Conservation (phyloP, 2,329 filamentous ascomycete genomes). For the Trichoderma sp. region DNA sequence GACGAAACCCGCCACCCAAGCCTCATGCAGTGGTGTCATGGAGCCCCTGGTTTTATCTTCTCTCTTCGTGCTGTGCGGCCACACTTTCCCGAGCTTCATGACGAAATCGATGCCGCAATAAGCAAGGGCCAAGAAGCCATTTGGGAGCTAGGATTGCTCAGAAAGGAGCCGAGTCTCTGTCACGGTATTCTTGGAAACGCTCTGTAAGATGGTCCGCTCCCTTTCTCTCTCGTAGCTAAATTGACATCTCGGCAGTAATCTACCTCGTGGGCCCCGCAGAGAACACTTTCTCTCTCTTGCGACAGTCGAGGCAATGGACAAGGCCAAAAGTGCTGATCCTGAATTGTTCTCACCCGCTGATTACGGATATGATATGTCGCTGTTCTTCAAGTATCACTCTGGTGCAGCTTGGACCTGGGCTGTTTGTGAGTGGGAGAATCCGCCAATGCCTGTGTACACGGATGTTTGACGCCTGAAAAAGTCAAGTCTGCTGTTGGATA, state of each 20-base stretch:
- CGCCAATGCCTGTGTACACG: slow-evolving; percentile 38
- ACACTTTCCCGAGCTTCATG: slow-evolving; percentile 54
- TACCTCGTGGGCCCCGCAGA: slow-evolving; percentile 34
- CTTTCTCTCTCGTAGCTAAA: background rate
- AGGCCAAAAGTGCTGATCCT: slow-evolving; percentile 33
- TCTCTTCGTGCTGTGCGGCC: slow-evolving; percentile 56
- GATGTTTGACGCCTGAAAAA: slow-evolving; percentile 24
- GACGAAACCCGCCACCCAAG: slow-evolving; percentile 32
- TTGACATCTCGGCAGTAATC: slow-evolving; percentile 26
- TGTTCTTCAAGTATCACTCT: slow-evolving; percentile 37
- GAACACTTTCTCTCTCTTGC: slow-evolving; percentile 60
- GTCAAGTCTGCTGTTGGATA: background rate
- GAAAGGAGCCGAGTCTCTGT: slow-evolving; percentile 64
- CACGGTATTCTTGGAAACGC: slow-evolving; percentile 66
- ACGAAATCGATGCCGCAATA: slow-evolving; percentile 53
- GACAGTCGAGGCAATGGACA: slow-evolving; percentile 54
- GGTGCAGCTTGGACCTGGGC: slow-evolving; percentile 42
- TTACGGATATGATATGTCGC: slow-evolving; percentile 34
- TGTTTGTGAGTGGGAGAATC: slow-evolving; percentile 34
- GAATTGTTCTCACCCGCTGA: slow-evolving; percentile 39
- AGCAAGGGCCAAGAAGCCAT: slow-evolving; percentile 51
- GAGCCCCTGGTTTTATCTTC: slow-evolving; percentile 60
- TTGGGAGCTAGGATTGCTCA: slow-evolving; percentile 57
- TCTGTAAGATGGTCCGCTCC: slow-evolving; percentile 42
- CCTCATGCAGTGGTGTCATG: slow-evolving; percentile 64